Base-by-base conservation (phyloP, 305 asterid species). In the Fraxinus sp. region DNA sequence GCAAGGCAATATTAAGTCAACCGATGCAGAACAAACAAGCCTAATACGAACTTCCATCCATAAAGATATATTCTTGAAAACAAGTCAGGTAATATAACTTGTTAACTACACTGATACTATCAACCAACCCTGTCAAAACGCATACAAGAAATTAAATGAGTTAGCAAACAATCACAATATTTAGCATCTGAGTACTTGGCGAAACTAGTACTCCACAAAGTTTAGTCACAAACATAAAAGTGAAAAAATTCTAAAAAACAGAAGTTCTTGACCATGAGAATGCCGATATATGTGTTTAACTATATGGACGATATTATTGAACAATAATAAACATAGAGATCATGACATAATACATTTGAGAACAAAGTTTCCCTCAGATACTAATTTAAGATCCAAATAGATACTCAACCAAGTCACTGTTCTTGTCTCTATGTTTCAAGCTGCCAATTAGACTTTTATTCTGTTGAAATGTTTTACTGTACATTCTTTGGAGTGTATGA, bases 1-100 rank as follows among this genome's bases (percentile, higher is more conserved):
- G 76, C 78, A 55, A 41, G 78, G 82, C 79, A 76, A 37, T 44
- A 76, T 49, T 62, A 36, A 39, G 75, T 37, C 78, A 73, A 28
- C 66, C 3, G 20, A 14, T 0, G 13, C 20, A 68, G 82, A 80
- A 66, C 41, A 81, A 13, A 18, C 55, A 44, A 80, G 46, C 36
- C 70, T 8, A 22, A 66, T 13, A 16, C 28, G 8, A 28, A 28
- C 32, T 66, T 66, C 14, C 74, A 66, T 26, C 74, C 37, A 66
- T 66, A 28, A 68, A 28, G 37, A 68, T 24, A 28, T 68, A 68
- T 26, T 68, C 18, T 68, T 28, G 35, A 10, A 24, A 68, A 68
- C 18, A 28, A 10, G 16, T 11, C 74, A 68, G 37, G 36, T 10
- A 68, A 68, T 28, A 68, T 28, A 68, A 16, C 49, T 28, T 32